Evolutionary conservation across 2,329 filamentous ascomycete species (phyloP).

Genomic region (Biscogniauxia marginata): DNA sequence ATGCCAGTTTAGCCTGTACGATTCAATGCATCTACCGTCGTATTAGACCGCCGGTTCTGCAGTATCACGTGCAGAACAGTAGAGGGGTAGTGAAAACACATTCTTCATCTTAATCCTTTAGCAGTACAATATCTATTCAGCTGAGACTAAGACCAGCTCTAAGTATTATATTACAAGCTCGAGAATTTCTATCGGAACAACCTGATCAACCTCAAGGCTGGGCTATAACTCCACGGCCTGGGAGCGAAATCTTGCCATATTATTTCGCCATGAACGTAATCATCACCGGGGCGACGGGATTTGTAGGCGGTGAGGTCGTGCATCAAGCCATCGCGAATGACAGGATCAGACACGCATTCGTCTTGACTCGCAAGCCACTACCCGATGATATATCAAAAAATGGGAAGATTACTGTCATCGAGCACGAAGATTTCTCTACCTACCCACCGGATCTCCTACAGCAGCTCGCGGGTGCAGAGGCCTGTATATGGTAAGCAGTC

Average conservation of each 20-base stretch:
- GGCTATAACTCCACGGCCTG: background rate
- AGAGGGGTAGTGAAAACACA: background rate
- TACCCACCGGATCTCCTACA: slow-evolving; percentile 47
- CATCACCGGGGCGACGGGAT: slow-evolving; percentile 18
- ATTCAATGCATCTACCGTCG: too few relatives aligned
- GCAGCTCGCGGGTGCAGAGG: slow-evolving; percentile 51
- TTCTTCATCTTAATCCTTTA: background rate
- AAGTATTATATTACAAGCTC: too few relatives aligned
- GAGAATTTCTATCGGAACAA: too few relatives aligned
- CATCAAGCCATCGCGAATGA: slow-evolving; percentile 48
- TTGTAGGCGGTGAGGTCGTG: slow-evolving; percentile 54
- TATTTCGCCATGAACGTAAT: slow-evolving; percentile 54
- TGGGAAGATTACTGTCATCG: slow-evolving; percentile 49
- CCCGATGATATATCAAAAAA: slow-evolving; percentile 40
- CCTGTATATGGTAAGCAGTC: slow-evolving; percentile 60
- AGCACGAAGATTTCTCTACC: slow-evolving; percentile 52
- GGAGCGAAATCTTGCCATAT: background rate
- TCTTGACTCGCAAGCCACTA: slow-evolving; percentile 49
- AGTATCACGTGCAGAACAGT: background rate
- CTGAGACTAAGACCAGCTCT: too few relatives aligned
- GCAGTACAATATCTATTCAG: too few relatives aligned
- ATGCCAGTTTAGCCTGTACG: too few relatives aligned
- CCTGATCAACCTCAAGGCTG: background rate
- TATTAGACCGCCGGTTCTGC: too few relatives aligned
- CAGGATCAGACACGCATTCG: slow-evolving; percentile 50